phyloP scores from a whole-genome alignment of 768 basidiomycete genomes.

The Amanita inopinata region DNA sequence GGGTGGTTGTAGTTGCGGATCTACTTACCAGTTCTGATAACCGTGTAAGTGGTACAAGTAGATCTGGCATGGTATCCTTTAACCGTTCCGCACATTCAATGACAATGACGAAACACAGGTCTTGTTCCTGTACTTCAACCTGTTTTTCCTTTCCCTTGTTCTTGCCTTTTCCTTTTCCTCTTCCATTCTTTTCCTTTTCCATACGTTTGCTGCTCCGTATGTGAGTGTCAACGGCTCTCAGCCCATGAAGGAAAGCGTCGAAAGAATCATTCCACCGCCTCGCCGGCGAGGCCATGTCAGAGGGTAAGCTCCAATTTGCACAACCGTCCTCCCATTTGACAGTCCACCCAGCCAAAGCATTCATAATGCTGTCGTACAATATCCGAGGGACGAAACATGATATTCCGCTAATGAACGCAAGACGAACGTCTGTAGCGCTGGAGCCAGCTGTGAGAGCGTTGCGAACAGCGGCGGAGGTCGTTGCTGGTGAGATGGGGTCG shows the following conservation, averaged over 20 bases:
- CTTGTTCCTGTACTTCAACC: slow-evolving; percentile 1
- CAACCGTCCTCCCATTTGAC: slow-evolving; percentile 55
- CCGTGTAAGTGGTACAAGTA: slow-evolving; percentile 62
- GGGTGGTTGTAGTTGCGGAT: background rate
- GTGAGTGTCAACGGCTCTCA: slow-evolving; percentile 31
- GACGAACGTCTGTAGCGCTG: background rate
- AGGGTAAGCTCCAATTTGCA: slow-evolving; percentile 40
- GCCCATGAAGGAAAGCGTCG: slow-evolving; percentile 62
- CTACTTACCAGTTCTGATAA: slow-evolving; percentile 57
- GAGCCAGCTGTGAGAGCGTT: background rate
- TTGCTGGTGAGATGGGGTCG: slow-evolving; percentile 40
- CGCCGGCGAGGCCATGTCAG: slow-evolving; percentile 15
- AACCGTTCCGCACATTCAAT: slow-evolving; percentile 63
- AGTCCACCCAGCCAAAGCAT: slow-evolving; percentile 46
- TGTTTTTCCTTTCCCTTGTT: slow-evolving; percentile 20
- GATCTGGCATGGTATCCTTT: slow-evolving; percentile 49
- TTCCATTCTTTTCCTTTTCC: slow-evolving; percentile 2
- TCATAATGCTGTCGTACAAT: slow-evolving; percentile 58
- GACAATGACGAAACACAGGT: slow-evolving; percentile 44
- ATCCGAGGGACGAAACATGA: slow-evolving; percentile 53
- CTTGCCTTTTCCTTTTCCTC: slow-evolving; percentile 13
- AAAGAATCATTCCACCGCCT: slow-evolving; percentile 53
- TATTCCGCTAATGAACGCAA: slow-evolving; percentile 35
- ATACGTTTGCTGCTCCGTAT: slow-evolving; percentile 5
- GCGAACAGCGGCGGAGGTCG: slow-evolving; percentile 35